Conservation (phyloP, 768 basidiomycete species). For the Leccinum imitatum region DNA sequence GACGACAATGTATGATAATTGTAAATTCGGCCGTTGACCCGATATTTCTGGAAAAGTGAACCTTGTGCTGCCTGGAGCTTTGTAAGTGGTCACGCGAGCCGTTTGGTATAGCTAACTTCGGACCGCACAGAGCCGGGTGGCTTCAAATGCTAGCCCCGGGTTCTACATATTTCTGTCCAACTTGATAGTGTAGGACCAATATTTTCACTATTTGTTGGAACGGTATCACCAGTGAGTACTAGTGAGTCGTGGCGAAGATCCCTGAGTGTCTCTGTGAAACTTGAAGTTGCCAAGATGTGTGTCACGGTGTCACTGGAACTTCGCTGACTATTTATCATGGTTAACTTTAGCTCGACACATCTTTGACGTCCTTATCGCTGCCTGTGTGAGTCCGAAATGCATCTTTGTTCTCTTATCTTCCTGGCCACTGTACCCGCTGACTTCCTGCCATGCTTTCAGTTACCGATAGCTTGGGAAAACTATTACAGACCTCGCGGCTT, state of each 20-base stretch:
- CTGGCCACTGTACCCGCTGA: slow-evolving; percentile 8
- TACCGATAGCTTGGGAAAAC: slow-evolving; percentile 10
- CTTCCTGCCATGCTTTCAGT: slow-evolving; percentile 4
- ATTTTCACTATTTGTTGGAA: background rate
- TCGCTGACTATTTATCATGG: background rate
- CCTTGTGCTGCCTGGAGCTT: background rate
- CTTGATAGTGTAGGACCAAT: background rate
- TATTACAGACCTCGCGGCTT: background rate
- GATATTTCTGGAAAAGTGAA: background rate
- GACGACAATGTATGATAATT: background rate
- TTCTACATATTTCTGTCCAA: background rate
- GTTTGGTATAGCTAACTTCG: background rate
- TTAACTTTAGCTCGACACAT: slow-evolving; percentile 5
- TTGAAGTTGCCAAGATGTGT: background rate
- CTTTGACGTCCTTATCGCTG: slow-evolving; percentile 2
- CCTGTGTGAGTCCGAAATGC: background rate
- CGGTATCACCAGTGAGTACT: background rate
- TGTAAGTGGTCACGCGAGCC: background rate
- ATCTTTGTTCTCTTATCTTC: background rate
- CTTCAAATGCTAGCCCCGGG: background rate
- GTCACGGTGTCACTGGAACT: background rate
- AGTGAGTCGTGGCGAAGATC: background rate
- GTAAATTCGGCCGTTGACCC: background rate
- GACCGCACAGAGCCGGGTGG: background rate
- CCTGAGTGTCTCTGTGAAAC: background rate